A percentile compares a stretch with the other conserved stretches of the same genome.
Conservation (phyloP, 208 protist species). For the Trypanosoma rangeli region DNA sequence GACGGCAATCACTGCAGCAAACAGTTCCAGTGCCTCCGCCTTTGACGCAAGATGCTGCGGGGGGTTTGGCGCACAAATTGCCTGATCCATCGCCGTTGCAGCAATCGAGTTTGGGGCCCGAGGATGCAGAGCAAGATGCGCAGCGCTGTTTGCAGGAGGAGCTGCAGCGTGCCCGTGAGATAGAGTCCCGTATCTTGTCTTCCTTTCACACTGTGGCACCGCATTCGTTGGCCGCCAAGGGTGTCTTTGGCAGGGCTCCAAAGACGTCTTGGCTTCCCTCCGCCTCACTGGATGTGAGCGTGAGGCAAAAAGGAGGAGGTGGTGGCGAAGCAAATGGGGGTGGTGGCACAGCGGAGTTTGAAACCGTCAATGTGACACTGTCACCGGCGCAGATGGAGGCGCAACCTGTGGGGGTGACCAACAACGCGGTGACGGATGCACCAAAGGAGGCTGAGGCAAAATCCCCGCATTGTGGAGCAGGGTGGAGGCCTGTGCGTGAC, state of each 20-base stretch:
- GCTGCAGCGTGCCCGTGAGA: conserved; percentile 9
- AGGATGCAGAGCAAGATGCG: neutral
- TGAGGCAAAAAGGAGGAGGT: neutral
- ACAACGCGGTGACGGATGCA: neutral
- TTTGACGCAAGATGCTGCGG: neutral
- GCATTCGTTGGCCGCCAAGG: conserved; percentile 2
- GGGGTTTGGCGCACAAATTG: too few species aligned
- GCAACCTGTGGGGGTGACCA: neutral
- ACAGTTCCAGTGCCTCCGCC: neutral
- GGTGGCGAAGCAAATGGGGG: neutral
- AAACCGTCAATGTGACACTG: neutral
- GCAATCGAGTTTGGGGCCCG: neutral
- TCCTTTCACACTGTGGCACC: conserved; percentile 7
- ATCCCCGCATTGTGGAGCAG: conserved; percentile 7
- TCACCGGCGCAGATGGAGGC: neutral
- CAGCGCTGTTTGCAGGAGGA: conserved; percentile 8
- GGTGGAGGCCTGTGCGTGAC: conserved; percentile 46
- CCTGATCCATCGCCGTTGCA: neutral
- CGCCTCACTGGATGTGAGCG: neutral
- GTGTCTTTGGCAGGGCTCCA: conserved; percentile 12
- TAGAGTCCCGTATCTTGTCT: conserved; percentile 21
- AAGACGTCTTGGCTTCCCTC: neutral
- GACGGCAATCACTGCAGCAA: neutral
- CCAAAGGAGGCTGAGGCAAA: neutral
- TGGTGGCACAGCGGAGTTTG: neutral